Evolutionary conservation across 2,329 filamentous ascomycete genomes (phyloP).

Genomic region (Fusarium metavorans): DNA sequence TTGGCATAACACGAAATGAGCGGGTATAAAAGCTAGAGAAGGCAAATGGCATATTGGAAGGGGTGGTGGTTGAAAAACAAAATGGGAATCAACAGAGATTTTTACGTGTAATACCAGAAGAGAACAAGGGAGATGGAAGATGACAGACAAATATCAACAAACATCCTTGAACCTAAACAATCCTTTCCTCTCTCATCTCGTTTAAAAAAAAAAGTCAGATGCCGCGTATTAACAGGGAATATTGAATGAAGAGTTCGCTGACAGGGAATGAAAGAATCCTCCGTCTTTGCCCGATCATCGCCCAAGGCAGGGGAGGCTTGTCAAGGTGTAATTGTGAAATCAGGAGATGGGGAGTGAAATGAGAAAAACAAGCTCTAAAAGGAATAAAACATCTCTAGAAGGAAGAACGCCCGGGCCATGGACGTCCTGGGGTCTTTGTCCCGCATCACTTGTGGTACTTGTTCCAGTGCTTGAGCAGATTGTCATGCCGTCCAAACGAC

Average conservation of each 20-base stretch:
- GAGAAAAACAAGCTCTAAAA: neutral
- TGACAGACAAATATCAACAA: slow-evolving; percentile 9
- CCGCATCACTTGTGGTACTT: slow-evolving; percentile 12
- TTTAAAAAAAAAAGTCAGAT: neutral
- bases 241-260: neutral
- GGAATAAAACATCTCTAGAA: neutral
- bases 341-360: slow-evolving; percentile 15
- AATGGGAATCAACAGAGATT: slow-evolving; percentile 30
- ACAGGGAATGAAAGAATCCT: neutral
- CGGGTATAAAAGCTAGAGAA: slow-evolving; percentile 25
- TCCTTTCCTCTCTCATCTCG: neutral
- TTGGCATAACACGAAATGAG: slow-evolving; percentile 26
- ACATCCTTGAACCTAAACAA: slow-evolving; percentile 1
- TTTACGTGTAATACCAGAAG: slow-evolving; percentile 18
- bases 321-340: slow-evolving; percentile 8
- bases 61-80: slow-evolving; percentile 6
- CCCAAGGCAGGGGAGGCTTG: slow-evolving; percentile 22
- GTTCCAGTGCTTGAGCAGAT: slow-evolving; percentile 34
- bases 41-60: slow-evolving; percentile 4
- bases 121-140: slow-evolving; percentile 9
- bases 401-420: neutral
- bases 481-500: slow-evolving; percentile 35
- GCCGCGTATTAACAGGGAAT: slow-evolving; percentile 14
- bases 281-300: neutral
- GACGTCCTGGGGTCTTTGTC: neutral